Base-by-base conservation (phyloP, 805 yeast genomes). In the Monosporozyma aerobia region DNA sequence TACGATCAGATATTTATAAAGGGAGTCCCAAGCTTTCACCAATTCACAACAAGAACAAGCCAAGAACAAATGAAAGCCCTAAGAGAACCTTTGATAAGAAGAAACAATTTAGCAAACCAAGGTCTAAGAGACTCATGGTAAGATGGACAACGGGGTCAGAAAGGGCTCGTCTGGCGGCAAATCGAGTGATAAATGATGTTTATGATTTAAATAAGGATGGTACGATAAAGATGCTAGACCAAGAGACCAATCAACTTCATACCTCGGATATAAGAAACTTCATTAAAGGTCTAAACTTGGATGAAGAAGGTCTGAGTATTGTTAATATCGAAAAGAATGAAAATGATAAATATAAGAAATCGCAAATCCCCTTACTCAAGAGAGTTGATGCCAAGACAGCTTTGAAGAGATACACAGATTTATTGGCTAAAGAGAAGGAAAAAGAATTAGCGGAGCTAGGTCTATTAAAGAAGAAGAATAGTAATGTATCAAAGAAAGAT, bases 131-230 rank as follows among this genome's bases (percentile, higher is more conserved):
- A 22, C 3, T 39, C 5, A 11, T 39, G 25, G 43, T 39, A 8
- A 39, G 11, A 19, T 39, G 43, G 68, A 59, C 32, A 10, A 60
- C 61, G n/a, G 71, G 71, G 8, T 53, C 64, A 10, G 67, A 62
- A 27, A 59, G 66, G 48, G 67, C 65, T 16, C 59, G 62, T 44
- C 57, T 55, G 13, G 71, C 69, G 19, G 66, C 67, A 2, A 62
- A 59, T 43, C 40, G 51, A 7, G 57, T 56, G 0, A 49, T 63
- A 6, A 51, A 57, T 10, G 56, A 59, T 19, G 55, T 65, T 3
- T 55, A 66, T 25, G 54, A 54, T 10, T 48, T 61, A 47, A 64
- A 65, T 51, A 47, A 47, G 11, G 56, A 55, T 22, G 71, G 71
- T 5, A 53, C 37, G 11, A 58, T 68, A 19, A 60, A 60, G 40